A percentile compares a stretch with the other conserved stretches of the same genome.
Evolutionary conservation across 2,329 filamentous ascomycete species (phyloP).

Genomic region (Fusarium chlamydosporum): DNA sequence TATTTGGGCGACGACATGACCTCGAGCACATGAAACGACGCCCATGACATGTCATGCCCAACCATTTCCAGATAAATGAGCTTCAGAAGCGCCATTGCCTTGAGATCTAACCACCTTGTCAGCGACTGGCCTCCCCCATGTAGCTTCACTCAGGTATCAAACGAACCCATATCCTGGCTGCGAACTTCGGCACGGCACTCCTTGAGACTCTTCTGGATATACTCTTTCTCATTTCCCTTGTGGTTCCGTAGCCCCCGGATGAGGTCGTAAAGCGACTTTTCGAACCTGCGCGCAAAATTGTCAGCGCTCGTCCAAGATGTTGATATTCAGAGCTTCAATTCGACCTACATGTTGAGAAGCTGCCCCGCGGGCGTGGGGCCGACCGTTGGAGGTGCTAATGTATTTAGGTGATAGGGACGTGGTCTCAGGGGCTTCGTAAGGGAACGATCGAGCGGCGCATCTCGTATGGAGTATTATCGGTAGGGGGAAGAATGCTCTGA

Average conservation of each 20-base stretch:
- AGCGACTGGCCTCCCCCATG: conserved; percentile 14
- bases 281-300: conserved; percentile 78
- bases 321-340: conserved; percentile 22
- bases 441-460: conserved; percentile 41
- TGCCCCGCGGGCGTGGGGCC: conserved; percentile 52
- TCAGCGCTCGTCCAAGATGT: conserved; percentile 36
- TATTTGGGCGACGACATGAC: conserved; percentile 98
- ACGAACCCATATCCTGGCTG: conserved; percentile 89
- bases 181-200: conserved; percentile 96
- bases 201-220: conserved; percentile 92
- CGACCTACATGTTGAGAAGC: conserved; percentile 49
- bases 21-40: conserved; percentile 96
- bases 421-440: conserved; percentile 41
- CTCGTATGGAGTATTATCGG: conserved; percentile 36
- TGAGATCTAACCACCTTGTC: conserved; percentile 76
- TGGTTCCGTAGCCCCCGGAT: conserved; percentile 95
- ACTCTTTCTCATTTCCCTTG: conserved; percentile 94
- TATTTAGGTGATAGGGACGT: conserved; percentile 33
- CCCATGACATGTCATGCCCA: conserved; percentile 99
- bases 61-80: conserved; percentile 99
- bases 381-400: conserved; percentile 34
- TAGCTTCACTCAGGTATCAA: conserved; percentile 1
- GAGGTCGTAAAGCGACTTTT: conserved; percentile 99
- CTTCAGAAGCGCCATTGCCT: conserved; percentile 95
- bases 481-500: conserved; percentile 8